Conservation (phyloP, 257 asterid species). For the Ophiorrhiza pumila region DNA sequence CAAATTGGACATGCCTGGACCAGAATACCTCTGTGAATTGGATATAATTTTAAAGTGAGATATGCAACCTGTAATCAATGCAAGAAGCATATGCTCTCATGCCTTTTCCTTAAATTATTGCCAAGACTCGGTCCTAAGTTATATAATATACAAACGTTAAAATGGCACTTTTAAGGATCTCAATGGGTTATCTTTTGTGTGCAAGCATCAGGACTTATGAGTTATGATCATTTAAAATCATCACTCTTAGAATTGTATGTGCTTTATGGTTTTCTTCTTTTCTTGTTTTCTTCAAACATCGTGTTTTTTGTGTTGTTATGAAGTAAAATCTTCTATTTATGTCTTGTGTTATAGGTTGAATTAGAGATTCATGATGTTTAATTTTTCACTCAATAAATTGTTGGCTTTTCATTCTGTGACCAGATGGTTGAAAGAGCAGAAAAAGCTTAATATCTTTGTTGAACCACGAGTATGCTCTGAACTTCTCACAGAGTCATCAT, state of each 20-base stretch:
- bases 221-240: too few relatives aligned
- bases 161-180: background rate
- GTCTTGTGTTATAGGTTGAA: background rate
- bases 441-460: conserved; percentile 59
- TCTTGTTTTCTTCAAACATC: background rate
- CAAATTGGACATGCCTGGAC: too few relatives aligned
- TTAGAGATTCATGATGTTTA: background rate
- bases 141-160: background rate
- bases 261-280: background rate
- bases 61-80: background rate
- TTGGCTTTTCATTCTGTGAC: conserved; percentile 9
- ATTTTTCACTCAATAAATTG: background rate
- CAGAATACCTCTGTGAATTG: too few relatives aligned
- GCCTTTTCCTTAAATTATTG: background rate
- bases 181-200: background rate
- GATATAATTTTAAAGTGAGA: background rate
- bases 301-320: background rate
- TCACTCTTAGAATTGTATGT: background rate
- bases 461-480: conserved; percentile 82
- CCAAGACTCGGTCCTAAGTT: background rate
- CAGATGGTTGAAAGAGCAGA: conserved; percentile 89
- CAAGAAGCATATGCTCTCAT: background rate
- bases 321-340: background rate
- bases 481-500: conserved; percentile 66
- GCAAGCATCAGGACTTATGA: background rate